Evolutionary conservation across 495 filamentous ascomycete species (phyloP).

Genomic region (Elasticomyces elasticus): DNA sequence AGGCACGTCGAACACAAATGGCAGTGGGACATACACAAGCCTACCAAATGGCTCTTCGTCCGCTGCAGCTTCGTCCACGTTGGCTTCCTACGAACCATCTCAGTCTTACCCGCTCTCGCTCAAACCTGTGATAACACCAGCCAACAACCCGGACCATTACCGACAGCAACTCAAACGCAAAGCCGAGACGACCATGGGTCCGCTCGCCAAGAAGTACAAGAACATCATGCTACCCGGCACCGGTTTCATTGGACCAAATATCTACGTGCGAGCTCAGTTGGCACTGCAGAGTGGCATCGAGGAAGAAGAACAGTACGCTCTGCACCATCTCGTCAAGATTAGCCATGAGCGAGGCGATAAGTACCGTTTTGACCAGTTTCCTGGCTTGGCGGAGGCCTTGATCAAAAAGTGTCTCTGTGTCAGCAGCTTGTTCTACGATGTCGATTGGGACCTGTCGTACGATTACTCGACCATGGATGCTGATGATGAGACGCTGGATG

Average conservation of each 20-base stretch:
- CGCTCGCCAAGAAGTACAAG: constrained; percentile 26
- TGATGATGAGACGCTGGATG: constrained; percentile 51
- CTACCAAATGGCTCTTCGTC: constrained; percentile 22
- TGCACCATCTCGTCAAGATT: constrained; percentile 90
- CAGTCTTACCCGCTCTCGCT: constrained; percentile 47
- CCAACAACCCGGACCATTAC: constrained; percentile 55
- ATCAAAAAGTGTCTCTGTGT: constrained; percentile 72
- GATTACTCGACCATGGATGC: constrained; percentile 42
- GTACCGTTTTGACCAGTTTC: constrained; percentile 85
- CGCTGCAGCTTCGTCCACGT: constrained; percentile 35
- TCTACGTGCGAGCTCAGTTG: constrained; percentile 71
- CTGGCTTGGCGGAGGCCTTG: constrained; percentile 78
- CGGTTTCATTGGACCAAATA: constrained; percentile 64
- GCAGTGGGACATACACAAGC: constrained; percentile 20
- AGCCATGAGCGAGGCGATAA: constrained; percentile 91
- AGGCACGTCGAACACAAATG: constrained; percentile 4
- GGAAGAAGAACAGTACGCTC: constrained; percentile 75
- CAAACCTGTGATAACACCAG: constrained; percentile 59
- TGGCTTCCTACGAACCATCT: constrained; percentile 51
- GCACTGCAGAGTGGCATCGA: constrained; percentile 70
- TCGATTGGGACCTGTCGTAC: constrained; percentile 72
- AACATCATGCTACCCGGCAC: constrained; percentile 48
- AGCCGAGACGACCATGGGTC: constrained; percentile 19
- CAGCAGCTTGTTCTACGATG: constrained; percentile 62
- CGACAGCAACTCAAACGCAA: constrained; percentile 37